Percentiles rank a stretch among this genome's conserved stretches.
Conservation (phyloP, 345 rosid genomes). For the Rhodamnia rubescens region DNA sequence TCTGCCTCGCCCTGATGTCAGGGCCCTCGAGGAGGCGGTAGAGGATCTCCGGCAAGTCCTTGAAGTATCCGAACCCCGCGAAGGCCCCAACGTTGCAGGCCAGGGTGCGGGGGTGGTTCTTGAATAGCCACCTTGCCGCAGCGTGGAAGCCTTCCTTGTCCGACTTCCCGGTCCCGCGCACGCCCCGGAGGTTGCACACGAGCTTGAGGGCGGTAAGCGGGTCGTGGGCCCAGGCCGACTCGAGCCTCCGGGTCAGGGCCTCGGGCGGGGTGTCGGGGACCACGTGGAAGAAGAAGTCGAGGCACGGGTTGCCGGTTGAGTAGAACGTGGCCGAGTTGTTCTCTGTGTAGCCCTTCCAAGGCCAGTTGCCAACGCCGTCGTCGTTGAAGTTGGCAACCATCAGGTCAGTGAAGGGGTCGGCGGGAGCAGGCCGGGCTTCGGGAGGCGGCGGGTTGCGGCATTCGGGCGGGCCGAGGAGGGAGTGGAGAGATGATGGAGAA, state of each 20-base stretch:
- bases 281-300: slow-evolving; percentile 51
- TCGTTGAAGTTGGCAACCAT: slow-evolving; percentile 29
- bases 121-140: slow-evolving; percentile 50
- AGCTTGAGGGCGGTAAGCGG: slow-evolving; percentile 47
- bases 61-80: slow-evolving; percentile 42
- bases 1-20: slow-evolving; percentile 28
- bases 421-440: neutral
- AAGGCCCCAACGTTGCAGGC: slow-evolving; percentile 33
- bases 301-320: slow-evolving; percentile 39
- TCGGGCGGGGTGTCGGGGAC: slow-evolving; percentile 35
- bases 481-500: neutral
- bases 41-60: slow-evolving; percentile 57
- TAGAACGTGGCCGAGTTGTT: slow-evolving; percentile 27
- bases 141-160: slow-evolving; percentile 59
- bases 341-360: slow-evolving; percentile 33
- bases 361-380: neutral
- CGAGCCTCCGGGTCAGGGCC: slow-evolving; percentile 12
- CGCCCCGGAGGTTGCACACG: slow-evolving; percentile 57
- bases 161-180: slow-evolving; percentile 52
- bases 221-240: slow-evolving; percentile 32
- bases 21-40: slow-evolving; percentile 41
- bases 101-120: slow-evolving; percentile 46
- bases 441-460: slow-evolving; percentile 1
- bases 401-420: slow-evolving; percentile 15
- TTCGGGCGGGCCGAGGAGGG: slow-evolving; percentile 38